Evolutionary conservation across 371 early-diverging fungal species (phyloP), one percentile per base, ranked within the genome.

Genomic region (Fennellomyces sp.): DNA sequence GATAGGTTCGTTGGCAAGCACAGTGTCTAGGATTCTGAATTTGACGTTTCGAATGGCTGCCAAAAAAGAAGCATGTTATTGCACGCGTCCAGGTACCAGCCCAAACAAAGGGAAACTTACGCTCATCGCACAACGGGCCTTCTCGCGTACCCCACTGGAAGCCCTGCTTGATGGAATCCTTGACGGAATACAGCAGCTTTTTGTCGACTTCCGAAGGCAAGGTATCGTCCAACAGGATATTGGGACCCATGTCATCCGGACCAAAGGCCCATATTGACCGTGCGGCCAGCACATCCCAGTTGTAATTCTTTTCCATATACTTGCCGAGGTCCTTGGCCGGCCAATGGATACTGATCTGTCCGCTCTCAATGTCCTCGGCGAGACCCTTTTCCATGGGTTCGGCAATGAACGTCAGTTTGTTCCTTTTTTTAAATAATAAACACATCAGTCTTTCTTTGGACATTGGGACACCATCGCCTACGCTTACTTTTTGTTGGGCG

Each of bases 221-320:
- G 23, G 98, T 95, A 65, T 99, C 97, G 70, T 99, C 95, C 31
- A 94, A 68, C n/a, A 98, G 81, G 13, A 97, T 80, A 69, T 97
- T 97, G 30, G 97, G 94, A 0, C 96, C 96, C 69, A 85, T 82
- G 55, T 90, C 90, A 39, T 91, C 93, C 2, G 98, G 98, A 2
- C 99, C 98, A 82, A 99, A 97, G 21, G 96, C 97, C 98, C 98
- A 98, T 45, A 98, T 90, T 53, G 92, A 93, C 38, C 97, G 85
- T 7, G 93, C 77, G 3, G 97, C 96, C 53, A 97, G 73, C 7
- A 95, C 80, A 84, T 99, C 98, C 97, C 97, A 99, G 11, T 84
- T 83, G 65, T 96, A 94, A 33, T 92, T 92, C 57, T 85, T 70
- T 64, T 89, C 86, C 58, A 98, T 93, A 68, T 81, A 85, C 38